Evolutionary conservation across 1,284 basidiomycete species (phyloP).

Genomic region (Earliella scabrosa): DNA sequence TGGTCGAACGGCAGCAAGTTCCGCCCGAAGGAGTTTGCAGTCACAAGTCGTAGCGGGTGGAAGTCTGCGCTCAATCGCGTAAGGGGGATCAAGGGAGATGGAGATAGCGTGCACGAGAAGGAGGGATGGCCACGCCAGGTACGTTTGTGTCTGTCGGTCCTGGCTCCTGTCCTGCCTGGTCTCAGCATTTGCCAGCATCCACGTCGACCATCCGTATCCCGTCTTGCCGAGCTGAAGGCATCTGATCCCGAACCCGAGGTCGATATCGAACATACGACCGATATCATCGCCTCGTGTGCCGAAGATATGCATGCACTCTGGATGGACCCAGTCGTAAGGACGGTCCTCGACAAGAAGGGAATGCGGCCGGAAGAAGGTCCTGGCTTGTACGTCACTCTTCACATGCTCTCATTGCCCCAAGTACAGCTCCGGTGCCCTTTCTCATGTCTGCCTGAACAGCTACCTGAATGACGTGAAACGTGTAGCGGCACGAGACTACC

Average conservation of each 20-base stretch:
- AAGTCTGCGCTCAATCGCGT: constrained; percentile 28
- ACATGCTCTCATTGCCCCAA: constrained; percentile 23
- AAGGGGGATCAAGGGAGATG: constrained; percentile 7
- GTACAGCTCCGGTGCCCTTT: too few relatives aligned
- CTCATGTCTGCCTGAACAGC: constrained; percentile 23
- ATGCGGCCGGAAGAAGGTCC: constrained; percentile 64
- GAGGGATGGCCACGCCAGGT: background rate
- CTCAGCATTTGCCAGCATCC: constrained; percentile 1
- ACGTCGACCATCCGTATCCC: constrained; percentile 3
- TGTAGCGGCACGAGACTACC: constrained; percentile 59
- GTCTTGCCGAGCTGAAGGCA: background rate
- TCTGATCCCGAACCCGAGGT: constrained; percentile 25
- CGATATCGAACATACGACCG: constrained; percentile 44
- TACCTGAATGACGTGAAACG: constrained; percentile 68
- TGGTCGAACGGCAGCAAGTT: constrained; percentile 14
- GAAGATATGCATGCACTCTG: constrained; percentile 70
- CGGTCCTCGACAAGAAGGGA: constrained; percentile 54
- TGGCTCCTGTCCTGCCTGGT: background rate
- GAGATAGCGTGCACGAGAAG: background rate
- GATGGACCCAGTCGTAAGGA: constrained; percentile 60
- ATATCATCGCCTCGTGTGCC: constrained; percentile 56
- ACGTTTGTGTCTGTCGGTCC: background rate
- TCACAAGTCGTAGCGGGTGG: constrained; percentile 32
- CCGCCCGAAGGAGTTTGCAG: constrained; percentile 27
- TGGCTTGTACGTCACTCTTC: constrained; percentile 61